Conservation (phyloP, 306 rosid genomes). For the Glycyrrhiza uralensis region DNA sequence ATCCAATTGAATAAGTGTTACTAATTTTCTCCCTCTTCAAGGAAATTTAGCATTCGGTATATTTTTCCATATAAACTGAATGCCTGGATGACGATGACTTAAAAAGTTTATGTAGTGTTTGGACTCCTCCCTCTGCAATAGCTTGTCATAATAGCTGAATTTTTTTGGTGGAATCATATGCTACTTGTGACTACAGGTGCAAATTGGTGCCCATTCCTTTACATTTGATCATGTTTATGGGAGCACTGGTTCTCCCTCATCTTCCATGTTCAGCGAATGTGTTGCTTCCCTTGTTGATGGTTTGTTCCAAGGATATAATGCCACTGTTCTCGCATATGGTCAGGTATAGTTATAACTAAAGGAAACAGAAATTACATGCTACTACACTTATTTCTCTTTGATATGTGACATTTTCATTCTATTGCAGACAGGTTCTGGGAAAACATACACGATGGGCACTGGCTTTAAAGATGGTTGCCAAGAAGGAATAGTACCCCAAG, state of each 20-base stretch:
- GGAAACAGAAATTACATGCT: constrained; percentile 16
- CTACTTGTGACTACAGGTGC: constrained; percentile 61
- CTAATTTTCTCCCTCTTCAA: neutral
- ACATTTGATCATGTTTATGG: constrained; percentile 97
- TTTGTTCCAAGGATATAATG: constrained; percentile 96
- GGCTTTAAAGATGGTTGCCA: constrained; percentile 81
- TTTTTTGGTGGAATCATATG: neutral
- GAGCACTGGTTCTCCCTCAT: constrained; percentile 75
- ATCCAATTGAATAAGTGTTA: neutral
- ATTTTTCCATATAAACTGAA: constrained; percentile 2
- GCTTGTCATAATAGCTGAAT: neutral
- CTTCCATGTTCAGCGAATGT: constrained; percentile 84
- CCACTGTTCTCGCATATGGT: constrained; percentile 96
- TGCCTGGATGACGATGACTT: neutral
- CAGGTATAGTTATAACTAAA: constrained; percentile 58
- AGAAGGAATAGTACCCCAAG: constrained; percentile 86
- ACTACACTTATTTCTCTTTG: constrained; percentile 8
- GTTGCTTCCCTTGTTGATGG: constrained; percentile 83
- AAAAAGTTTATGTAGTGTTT: neutral
- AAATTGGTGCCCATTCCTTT: constrained; percentile 90
- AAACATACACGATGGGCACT: constrained; percentile 98
- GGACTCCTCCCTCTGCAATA: neutral
- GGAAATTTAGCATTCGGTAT: neutral
- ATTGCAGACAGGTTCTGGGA: constrained; percentile 96
- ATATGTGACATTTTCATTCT: constrained; percentile 38